A percentile compares a stretch with the other conserved stretches of the same genome.
phyloP scores from a whole-genome alignment of 441 rosid species.

The Aleurites moluccanus region DNA sequence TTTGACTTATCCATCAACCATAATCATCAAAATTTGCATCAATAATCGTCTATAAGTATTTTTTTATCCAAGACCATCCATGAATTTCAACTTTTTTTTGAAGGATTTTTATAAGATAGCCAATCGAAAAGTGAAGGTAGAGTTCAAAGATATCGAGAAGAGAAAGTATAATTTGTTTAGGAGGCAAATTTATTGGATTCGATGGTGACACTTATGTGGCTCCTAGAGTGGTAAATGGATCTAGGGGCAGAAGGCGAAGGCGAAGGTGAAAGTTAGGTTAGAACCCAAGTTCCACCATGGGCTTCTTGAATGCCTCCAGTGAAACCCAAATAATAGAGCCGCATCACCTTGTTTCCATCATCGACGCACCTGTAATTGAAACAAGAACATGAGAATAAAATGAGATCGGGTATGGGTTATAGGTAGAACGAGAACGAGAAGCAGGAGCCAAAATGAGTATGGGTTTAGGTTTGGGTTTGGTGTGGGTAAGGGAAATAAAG shows the following conservation, averaged over 20 bases:
- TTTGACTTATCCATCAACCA: conserved; percentile 28
- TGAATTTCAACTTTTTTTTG: conserved; percentile 68
- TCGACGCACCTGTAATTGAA: conserved; percentile 81
- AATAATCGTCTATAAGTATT: conserved; percentile 34
- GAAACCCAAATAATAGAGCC: conserved; percentile 72
- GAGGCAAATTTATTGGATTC: too few species aligned
- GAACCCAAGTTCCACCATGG: conserved; percentile 55
- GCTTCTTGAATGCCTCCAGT: conserved; percentile 38
- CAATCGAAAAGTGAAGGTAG: conserved; percentile 44
- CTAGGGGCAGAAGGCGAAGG: too few species aligned
- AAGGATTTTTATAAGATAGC: conserved; percentile 54
- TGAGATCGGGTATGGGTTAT: conserved; percentile 46
- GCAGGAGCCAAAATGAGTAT: conserved; percentile 33
- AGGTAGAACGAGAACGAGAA: conserved; percentile 33
- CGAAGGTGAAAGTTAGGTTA: too few species aligned
- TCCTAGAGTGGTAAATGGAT: too few species aligned
- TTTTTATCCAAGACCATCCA: conserved; percentile 68
- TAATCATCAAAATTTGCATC: conserved; percentile 27
- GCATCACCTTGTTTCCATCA: too few species aligned
- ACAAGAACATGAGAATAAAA: too few species aligned
- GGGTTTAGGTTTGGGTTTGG: conserved; percentile 33
- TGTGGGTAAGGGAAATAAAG: background rate
- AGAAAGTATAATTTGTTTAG: conserved; percentile 60
- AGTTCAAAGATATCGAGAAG: conserved; percentile 53
- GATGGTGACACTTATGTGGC: too few species aligned